These are phyloP conservation scores for Euphorbia lathyris DNA, from an alignment of 345 rosid genomes.

Conservation along the genomic window DNA sequence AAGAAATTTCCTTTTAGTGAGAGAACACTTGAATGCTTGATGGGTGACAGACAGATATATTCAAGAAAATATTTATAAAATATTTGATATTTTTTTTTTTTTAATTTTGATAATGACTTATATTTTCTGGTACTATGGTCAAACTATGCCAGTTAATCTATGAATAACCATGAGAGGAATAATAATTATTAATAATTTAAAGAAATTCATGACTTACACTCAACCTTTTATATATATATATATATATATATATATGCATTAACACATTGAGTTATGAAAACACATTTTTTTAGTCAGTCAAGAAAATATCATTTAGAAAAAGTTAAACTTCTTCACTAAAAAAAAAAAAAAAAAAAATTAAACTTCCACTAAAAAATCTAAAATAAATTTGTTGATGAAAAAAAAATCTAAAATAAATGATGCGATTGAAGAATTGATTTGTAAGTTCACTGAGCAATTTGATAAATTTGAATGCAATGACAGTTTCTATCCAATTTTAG, in stretches of 20 bases:
- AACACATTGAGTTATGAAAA: not conserved
- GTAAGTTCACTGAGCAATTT: too few relatives aligned
- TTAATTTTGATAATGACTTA: constrained; percentile 15
- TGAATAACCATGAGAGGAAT: not conserved
- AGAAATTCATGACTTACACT: not conserved
- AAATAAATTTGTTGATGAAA: too few relatives aligned
- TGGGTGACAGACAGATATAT: constrained; percentile 55
- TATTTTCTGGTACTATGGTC: constrained; percentile 15
- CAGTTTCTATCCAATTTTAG: too few relatives aligned
- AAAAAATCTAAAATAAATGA: too few relatives aligned
- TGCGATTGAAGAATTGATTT: too few relatives aligned
- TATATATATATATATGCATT: too few relatives aligned
- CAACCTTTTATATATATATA: too few relatives aligned
- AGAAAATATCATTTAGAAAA: too few relatives aligned
- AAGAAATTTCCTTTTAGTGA: constrained; percentile 24
- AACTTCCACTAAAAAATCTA: too few relatives aligned
- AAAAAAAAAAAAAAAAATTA: too few relatives aligned
- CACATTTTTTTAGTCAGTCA: not conserved
- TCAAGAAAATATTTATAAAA: not conserved
- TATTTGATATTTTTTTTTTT: not conserved
- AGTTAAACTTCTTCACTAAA: too few relatives aligned
- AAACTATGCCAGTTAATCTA: constrained; percentile 7
- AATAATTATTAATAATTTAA: not conserved
- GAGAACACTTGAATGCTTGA: constrained; percentile 24
- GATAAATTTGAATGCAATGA: too few relatives aligned